Evolutionary conservation across 129 eudicot genomes (phyloP).

Genomic region (Mikania micrantha): DNA sequence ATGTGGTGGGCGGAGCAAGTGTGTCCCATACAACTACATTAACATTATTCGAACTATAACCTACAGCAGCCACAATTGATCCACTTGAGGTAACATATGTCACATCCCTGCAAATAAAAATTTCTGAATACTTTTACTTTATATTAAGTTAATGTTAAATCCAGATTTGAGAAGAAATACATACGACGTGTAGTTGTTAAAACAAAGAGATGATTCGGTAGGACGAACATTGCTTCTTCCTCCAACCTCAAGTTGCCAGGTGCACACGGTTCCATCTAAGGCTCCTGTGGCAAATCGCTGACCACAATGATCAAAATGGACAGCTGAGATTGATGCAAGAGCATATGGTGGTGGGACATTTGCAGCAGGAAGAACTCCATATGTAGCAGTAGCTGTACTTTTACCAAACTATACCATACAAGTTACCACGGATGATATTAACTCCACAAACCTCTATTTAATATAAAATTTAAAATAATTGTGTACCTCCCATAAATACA

Average conservation of each 20-base stretch:
- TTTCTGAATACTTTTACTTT: not conserved
- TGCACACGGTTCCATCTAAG: constrained; percentile 93
- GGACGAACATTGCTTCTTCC: constrained; percentile 95
- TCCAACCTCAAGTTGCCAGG: constrained; percentile 99
- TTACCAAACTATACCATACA: constrained; percentile 70
- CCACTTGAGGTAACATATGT: constrained; percentile 89
- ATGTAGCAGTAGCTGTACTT: constrained; percentile 88
- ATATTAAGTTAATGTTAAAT: not conserved
- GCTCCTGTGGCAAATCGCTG: constrained; percentile 92
- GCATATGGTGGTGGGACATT: constrained; percentile 96
- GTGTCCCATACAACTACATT: constrained; percentile 99
- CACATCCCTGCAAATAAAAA: constrained; percentile 58
- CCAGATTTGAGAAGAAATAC: not conserved
- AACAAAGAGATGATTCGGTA: constrained; percentile 87
- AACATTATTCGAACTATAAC: constrained; percentile 77
- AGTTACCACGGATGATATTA: not conserved
- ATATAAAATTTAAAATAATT: not conserved
- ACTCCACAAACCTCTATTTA: not conserved
- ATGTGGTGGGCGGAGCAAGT: constrained; percentile 87
- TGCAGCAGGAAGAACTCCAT: constrained; percentile 98
- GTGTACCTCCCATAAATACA: constrained; percentile 93
- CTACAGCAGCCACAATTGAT: constrained; percentile 91
- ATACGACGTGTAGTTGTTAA: constrained; percentile 81
- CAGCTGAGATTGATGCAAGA: constrained; percentile 90
- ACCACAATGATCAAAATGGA: constrained; percentile 81